phyloP scores from a whole-genome alignment of 148 eudicot genomes.

The Dianthus caryophyllus region DNA sequence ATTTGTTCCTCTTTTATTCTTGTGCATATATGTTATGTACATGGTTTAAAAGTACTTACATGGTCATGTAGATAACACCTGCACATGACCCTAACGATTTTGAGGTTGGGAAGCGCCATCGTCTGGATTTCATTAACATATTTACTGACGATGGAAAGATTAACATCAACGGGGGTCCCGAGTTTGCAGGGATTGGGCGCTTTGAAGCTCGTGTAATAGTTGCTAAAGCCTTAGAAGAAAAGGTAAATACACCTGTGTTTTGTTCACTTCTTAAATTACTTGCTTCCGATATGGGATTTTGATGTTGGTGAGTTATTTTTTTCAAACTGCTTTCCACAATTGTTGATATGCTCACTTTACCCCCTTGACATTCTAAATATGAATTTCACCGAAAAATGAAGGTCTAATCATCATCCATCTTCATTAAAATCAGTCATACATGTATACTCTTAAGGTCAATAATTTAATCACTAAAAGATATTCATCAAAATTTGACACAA shows the following conservation, averaged over 20 bases:
- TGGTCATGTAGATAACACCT: constrained; percentile 73
- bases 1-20: neutral
- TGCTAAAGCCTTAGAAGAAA: constrained; percentile 58
- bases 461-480: no score
- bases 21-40: constrained; percentile 6
- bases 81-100: constrained; percentile 99
- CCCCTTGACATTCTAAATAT: no score
- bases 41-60: constrained; percentile 1
- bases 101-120: constrained; percentile 86
- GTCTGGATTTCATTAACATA: constrained; percentile 73
- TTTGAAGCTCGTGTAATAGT: constrained; percentile 73
- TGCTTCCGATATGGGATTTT: neutral
- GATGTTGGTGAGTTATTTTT: neutral
- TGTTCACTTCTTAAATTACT: neutral
- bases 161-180: constrained; percentile 71
- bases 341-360: neutral
- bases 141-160: constrained; percentile 90
- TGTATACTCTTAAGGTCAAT: no score
- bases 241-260: constrained; percentile 33
- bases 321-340: neutral
- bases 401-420: no score
- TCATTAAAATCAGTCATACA: no score
- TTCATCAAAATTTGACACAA: no score
- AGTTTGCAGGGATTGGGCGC: constrained; percentile 73
- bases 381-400: no score